Evolutionary conservation across 2,329 filamentous ascomycete species (phyloP).

Genomic region (Pseudogymnoascus verrucosus): DNA sequence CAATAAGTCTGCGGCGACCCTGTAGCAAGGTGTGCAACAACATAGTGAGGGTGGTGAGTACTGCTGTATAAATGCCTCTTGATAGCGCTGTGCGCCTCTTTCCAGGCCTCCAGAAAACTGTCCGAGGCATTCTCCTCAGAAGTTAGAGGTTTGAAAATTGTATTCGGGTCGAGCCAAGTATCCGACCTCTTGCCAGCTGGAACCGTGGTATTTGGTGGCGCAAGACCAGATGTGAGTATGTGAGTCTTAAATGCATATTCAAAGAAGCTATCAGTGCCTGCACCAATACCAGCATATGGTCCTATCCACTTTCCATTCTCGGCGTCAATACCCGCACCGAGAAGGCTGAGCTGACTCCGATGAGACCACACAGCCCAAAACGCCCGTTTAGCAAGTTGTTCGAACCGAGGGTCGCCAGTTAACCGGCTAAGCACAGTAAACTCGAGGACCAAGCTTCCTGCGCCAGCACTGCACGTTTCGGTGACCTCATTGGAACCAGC

Average conservation of each 20-base stretch:
- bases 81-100: conserved; percentile 77
- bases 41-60: conserved; percentile 83
- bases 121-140: conserved; percentile 64
- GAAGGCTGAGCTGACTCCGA: conserved; percentile 74
- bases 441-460: conserved; percentile 90
- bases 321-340: conserved; percentile 87
- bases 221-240: conserved; percentile 75
- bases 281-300: conserved; percentile 85
- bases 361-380: conserved; percentile 97
- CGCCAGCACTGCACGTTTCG: conserved; percentile 92
- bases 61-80: conserved; percentile 84
- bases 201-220: conserved; percentile 42
- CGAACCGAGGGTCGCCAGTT: conserved; percentile 80
- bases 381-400: conserved; percentile 79
- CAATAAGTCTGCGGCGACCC: conserved; percentile 84
- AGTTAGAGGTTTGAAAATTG: conserved; percentile 49
- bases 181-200: conserved; percentile 19
- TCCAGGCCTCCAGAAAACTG: conserved; percentile 74
- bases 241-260: conserved; percentile 96
- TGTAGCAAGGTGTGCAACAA: conserved; percentile 80
- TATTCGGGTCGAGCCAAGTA: conserved; percentile 55
- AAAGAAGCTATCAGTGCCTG: conserved; percentile 96
- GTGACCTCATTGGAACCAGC: conserved; percentile 58
- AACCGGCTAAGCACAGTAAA: conserved; percentile 85
- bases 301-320: conserved; percentile 86